A percentile compares a stretch with the other conserved stretches of the same genome.
Conservation (phyloP, 75 land plant species). For the Cupressus sempervirens region DNA sequence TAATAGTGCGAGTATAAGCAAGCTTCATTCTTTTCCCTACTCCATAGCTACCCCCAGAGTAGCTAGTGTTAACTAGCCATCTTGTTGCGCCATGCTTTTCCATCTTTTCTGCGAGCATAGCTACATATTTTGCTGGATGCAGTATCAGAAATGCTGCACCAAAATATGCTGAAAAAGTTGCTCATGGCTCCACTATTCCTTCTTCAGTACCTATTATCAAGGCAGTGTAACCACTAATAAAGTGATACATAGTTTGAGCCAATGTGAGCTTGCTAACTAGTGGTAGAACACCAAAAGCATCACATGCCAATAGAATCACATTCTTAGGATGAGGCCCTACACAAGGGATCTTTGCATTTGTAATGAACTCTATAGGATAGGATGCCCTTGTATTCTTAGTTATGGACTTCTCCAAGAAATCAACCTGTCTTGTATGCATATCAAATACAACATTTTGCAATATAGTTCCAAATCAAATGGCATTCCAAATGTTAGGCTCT, state of each 20-base stretch:
- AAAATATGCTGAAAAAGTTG: slow-evolving; percentile 27
- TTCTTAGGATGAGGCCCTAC: slow-evolving; percentile 45
- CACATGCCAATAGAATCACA: slow-evolving; percentile 34
- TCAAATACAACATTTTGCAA: slow-evolving; percentile 48
- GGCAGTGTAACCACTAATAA: slow-evolving; percentile 47
- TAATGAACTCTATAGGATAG: slow-evolving; percentile 35
- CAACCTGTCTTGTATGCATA: slow-evolving; percentile 38
- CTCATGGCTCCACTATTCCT: slow-evolving; percentile 21
- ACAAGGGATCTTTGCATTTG: slow-evolving; percentile 39
- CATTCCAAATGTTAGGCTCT: slow-evolving; percentile 51
- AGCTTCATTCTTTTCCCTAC: slow-evolving; percentile 29
- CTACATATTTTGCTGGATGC: slow-evolving; percentile 29
- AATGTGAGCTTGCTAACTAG: slow-evolving; percentile 40
- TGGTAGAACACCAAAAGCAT: slow-evolving; percentile 42
- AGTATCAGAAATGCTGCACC: slow-evolving; percentile 29
- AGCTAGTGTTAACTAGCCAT: slow-evolving; percentile 30
- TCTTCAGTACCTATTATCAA: slow-evolving; percentile 38
- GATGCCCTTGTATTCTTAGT: slow-evolving; percentile 41
- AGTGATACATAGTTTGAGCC: slow-evolving; percentile 44
- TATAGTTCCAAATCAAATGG: slow-evolving; percentile 47
- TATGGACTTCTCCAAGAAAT: slow-evolving; percentile 34
- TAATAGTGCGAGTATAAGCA: slow-evolving; percentile 19
- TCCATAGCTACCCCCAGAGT: slow-evolving; percentile 32
- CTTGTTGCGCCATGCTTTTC: slow-evolving; percentile 23
- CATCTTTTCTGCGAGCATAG: slow-evolving; percentile 26